These are phyloP conservation scores for Gentiana macrophylla DNA, from an alignment of 257 asterid genomes.

Conservation along the genomic window DNA sequence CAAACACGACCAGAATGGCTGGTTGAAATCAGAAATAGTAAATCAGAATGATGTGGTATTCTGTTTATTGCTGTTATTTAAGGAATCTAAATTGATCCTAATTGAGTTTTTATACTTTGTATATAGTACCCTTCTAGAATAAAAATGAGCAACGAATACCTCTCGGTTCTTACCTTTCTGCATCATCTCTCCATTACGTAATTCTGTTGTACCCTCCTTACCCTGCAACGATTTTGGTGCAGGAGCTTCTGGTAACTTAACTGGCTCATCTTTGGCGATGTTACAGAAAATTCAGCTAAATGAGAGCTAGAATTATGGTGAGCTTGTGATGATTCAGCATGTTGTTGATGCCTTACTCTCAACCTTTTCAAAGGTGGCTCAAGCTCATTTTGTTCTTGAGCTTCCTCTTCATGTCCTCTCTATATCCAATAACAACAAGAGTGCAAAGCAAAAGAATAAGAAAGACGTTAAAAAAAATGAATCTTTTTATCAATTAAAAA, in stretches of 20 bases:
- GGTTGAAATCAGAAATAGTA: too few species aligned
- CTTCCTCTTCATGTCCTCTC: constrained; percentile 30
- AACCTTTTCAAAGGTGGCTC: constrained; percentile 55
- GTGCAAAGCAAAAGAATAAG: background rate
- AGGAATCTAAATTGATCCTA: too few species aligned
- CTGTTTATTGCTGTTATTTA: too few species aligned
- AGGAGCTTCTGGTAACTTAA: constrained; percentile 25
- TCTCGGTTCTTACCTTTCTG: too few species aligned
- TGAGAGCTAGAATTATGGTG: constrained; percentile 9
- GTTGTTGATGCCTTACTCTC: constrained; percentile 27
- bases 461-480: background rate
- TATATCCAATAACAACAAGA: constrained; percentile 9
- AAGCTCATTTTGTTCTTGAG: constrained; percentile 37
- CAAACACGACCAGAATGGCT: too few species aligned
- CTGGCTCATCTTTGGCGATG: constrained; percentile 61
- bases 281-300: constrained; percentile 14
- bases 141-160: too few species aligned
- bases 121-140: too few species aligned
- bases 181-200: constrained; percentile 14
- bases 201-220: constrained; percentile 16
- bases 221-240: constrained; percentile 17
- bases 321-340: constrained; percentile 33
- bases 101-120: too few species aligned
- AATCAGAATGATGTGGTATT: too few species aligned
- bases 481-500: background rate